Percentiles rank a stretch among this genome's conserved stretches.
Evolutionary conservation across 2,329 filamentous ascomycete species (phyloP).

Genomic region (Trichoderma arundinaceum): DNA sequence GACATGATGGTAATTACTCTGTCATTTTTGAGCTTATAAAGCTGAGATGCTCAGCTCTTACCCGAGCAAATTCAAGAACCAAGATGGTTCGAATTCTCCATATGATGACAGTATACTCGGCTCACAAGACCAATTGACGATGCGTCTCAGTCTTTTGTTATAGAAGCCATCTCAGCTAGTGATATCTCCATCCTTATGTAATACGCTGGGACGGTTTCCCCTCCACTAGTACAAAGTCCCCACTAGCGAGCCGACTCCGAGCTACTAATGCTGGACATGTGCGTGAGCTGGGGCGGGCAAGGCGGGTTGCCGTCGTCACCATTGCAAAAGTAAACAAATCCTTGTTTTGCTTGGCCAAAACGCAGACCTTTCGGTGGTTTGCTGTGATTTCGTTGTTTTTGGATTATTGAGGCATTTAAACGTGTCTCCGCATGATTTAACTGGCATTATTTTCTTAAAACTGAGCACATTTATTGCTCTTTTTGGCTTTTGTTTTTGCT

Average conservation of each 20-base stretch:
- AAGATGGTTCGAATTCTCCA: background rate
- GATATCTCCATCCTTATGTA: slow-evolving; percentile 7
- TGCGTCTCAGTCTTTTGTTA: background rate
- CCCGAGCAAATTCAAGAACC: background rate
- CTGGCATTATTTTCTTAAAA: no score
- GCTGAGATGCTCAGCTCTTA: background rate
- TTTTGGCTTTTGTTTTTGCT: background rate
- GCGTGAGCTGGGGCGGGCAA: background rate
- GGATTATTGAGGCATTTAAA: background rate
- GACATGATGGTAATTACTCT: no score
- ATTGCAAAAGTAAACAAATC: slow-evolving; percentile 24
- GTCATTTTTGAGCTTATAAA: background rate
- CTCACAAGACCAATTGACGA: background rate
- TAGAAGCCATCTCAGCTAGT: background rate
- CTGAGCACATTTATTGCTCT: background rate
- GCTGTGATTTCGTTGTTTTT: background rate
- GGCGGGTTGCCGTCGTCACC: slow-evolving; percentile 7
- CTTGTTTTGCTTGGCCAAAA: background rate
- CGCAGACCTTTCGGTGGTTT: background rate
- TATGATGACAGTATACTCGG: background rate
- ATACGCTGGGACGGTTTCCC: background rate
- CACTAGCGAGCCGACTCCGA: background rate
- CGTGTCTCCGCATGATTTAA: background rate
- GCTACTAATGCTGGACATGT: background rate
- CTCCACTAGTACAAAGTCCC: slow-evolving; percentile 3